Conservation (phyloP, 495 filamentous ascomycete species). For the Aspergillus campestris region DNA sequence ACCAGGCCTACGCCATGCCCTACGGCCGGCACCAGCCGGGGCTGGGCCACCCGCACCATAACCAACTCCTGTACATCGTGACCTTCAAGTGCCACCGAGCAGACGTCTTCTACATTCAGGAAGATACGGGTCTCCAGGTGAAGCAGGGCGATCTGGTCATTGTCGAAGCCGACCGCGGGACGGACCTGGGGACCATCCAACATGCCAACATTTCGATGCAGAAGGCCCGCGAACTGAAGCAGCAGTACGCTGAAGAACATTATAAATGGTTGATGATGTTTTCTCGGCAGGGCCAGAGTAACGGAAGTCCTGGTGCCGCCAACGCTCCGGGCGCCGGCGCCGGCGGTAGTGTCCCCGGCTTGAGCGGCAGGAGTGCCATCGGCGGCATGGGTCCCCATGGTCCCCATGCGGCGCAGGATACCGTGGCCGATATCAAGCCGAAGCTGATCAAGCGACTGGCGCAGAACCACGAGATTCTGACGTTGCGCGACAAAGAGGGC, state of each 20-base stretch:
- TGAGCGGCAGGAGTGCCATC: slow-evolving; percentile 52
- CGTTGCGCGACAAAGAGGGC: slow-evolving; percentile 87
- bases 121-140: slow-evolving; percentile 85
- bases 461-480: slow-evolving; percentile 79
- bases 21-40: slow-evolving; percentile 51
- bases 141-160: slow-evolving; percentile 91
- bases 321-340: slow-evolving; percentile 11
- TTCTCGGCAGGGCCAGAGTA: slow-evolving; percentile 51
- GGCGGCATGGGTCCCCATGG: slow-evolving; percentile 67
- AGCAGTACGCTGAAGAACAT: slow-evolving; percentile 84
- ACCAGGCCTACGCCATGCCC: slow-evolving; percentile 45
- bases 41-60: slow-evolving; percentile 61
- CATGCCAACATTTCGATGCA: slow-evolving; percentile 75
- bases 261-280: slow-evolving; percentile 98
- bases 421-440: slow-evolving; percentile 75
- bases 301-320: slow-evolving; percentile 53
- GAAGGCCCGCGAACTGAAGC: slow-evolving; percentile 77
- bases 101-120: slow-evolving; percentile 94
- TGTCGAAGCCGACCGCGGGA: slow-evolving; percentile 93
- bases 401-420: slow-evolving; percentile 64
- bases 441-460: slow-evolving; percentile 94
- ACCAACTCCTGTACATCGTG: slow-evolving; percentile 83
- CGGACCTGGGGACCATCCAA: slow-evolving; percentile 88
- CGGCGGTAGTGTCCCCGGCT: slow-evolving; percentile 29
- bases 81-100: slow-evolving; percentile 91